Base-by-base conservation (phyloP, 23 red algal genomes). In the Gracilaria caudata region DNA sequence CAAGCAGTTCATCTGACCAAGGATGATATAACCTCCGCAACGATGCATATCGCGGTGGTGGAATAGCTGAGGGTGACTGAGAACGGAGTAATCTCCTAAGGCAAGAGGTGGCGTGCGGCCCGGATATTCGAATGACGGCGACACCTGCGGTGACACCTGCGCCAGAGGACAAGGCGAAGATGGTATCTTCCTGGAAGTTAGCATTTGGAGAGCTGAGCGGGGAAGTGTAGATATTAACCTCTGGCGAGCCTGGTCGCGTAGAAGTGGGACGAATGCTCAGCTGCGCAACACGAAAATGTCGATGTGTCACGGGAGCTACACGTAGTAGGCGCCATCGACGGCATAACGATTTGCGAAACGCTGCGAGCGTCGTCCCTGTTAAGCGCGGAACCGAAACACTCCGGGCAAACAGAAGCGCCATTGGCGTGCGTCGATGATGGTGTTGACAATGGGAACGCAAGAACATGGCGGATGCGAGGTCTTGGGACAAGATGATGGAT, bases 151-250 rank as follows among this genome's bases (percentile, higher is more conserved):
- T 58, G 20, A 77, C 83, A 13, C 64, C 64, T 4, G 87, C 60
- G 3, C 75, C 93, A 16, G 93, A 87, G 13, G 93, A 90, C 10
- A 95, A 65, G 20, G 93, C 93, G 51, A 87, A 95, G 53, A 95
- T 95, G 4, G 93, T 95, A 43, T 95, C 93, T 57, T 82, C 64
- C 19, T 80, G 77, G 25, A 80, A 75, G 29, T 46, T 40, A 47
- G 39, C 7, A 24, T 75, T 6, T 1, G 70, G 37, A 9, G 47
- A 1, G 24, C 43, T 75, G 43, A 75, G 39, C 21, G 70, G 70
- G 25, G 37, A 46, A 0, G 70, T 38, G 24, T 75, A 75, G 20
- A 39, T 21, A 47, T 45, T 13, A 9, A 49, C 25, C 19, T 43
- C 4, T 43, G 70, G 70, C 24, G 70, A 4, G 12, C 49, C n/a